Conservation (phyloP, 192 early-diverging fungal genomes). For the Coemansia sp. region DNA sequence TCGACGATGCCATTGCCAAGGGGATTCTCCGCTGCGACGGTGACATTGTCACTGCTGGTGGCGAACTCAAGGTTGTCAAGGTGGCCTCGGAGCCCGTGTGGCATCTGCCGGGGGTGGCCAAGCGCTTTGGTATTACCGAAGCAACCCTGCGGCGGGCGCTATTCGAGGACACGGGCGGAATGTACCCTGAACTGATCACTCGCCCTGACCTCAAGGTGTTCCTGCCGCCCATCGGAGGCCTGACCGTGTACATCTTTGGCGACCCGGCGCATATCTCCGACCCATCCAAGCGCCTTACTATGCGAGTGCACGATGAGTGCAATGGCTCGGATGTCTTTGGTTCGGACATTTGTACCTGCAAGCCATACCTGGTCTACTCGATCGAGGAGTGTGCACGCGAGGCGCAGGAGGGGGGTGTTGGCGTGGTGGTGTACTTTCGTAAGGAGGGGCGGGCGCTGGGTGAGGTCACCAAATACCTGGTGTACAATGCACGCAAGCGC, state of each 20-base stretch:
- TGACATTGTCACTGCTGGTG: slow-evolving; percentile 68
- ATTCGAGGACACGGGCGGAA: slow-evolving; percentile 89
- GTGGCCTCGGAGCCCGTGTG: slow-evolving; percentile 94
- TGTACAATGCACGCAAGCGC: slow-evolving; percentile 89
- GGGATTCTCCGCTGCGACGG: slow-evolving; percentile 71
- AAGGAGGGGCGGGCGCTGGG: slow-evolving; percentile 93
- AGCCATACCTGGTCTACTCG: slow-evolving; percentile 77
- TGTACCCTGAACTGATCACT: slow-evolving; percentile 93
- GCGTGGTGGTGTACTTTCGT: slow-evolving; percentile 93
- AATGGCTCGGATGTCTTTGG: slow-evolving; percentile 89
- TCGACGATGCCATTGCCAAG: slow-evolving; percentile 63
- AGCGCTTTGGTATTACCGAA: slow-evolving; percentile 81
- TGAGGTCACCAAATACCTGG: slow-evolving; percentile 93
- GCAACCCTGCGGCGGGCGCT: slow-evolving; percentile 72
- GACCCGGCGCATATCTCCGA: slow-evolving; percentile 74
- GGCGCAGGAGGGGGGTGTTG: slow-evolving; percentile 86
- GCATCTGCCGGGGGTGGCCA: slow-evolving; percentile 88
- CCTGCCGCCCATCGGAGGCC: slow-evolving; percentile 87
- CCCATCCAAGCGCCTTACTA: slow-evolving; percentile 72
- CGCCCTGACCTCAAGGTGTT: slow-evolving; percentile 90
- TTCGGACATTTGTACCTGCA: slow-evolving; percentile 80
- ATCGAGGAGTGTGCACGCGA: slow-evolving; percentile 85
- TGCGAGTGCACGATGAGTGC: slow-evolving; percentile 93
- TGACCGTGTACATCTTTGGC: slow-evolving; percentile 92
- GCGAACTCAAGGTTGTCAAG: slow-evolving; percentile 84